Percentiles rank a stretch among this genome's conserved stretches.
phyloP scores from a whole-genome alignment of 768 basidiomycete species.

The Termitomyces sp. region DNA sequence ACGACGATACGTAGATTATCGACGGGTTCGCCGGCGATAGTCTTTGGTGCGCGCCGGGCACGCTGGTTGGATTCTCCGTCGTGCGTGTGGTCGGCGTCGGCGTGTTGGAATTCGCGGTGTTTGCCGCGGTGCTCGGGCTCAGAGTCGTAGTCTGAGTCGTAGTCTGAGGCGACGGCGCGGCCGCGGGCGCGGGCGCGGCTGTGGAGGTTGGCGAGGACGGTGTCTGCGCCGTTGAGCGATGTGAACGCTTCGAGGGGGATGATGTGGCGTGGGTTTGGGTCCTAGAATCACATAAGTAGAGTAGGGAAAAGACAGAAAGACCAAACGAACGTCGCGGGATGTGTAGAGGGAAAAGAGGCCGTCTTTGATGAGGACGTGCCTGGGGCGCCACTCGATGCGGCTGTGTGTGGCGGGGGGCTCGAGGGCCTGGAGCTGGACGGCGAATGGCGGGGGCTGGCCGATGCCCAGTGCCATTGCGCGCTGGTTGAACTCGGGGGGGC shows the following conservation, averaged over 20 bases:
- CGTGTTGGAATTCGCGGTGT: no score
- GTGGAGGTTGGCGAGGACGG: slow-evolving; percentile 22
- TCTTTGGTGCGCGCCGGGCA: no score
- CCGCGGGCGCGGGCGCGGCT: not conserved
- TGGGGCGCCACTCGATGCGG: slow-evolving; percentile 53
- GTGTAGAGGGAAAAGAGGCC: slow-evolving; percentile 52
- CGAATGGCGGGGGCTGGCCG: slow-evolving; percentile 7
- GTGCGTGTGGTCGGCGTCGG: no score
- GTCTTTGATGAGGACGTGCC: slow-evolving; percentile 59
- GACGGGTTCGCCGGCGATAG: not conserved
- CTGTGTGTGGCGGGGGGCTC: not conserved
- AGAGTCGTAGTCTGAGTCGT: no score
- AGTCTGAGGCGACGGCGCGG: no score
- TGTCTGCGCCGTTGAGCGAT: slow-evolving; percentile 39
- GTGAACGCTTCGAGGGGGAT: slow-evolving; percentile 35
- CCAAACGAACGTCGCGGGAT: slow-evolving; percentile 33
- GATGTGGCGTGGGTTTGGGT: slow-evolving; percentile 30
- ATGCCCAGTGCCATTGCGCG: slow-evolving; percentile 6
- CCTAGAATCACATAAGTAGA: slow-evolving; percentile 21
- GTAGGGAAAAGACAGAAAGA: no score
- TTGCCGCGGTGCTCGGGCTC: no score
- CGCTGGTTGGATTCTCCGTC: no score
- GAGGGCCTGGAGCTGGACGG: not conserved
- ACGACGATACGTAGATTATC: not conserved
- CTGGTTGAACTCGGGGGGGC: not conserved